Percentiles rank a stretch among this genome's conserved stretches.
Conservation (phyloP, 2,329 filamentous ascomycete species). For the Penicillium aurantiogriseum region DNA sequence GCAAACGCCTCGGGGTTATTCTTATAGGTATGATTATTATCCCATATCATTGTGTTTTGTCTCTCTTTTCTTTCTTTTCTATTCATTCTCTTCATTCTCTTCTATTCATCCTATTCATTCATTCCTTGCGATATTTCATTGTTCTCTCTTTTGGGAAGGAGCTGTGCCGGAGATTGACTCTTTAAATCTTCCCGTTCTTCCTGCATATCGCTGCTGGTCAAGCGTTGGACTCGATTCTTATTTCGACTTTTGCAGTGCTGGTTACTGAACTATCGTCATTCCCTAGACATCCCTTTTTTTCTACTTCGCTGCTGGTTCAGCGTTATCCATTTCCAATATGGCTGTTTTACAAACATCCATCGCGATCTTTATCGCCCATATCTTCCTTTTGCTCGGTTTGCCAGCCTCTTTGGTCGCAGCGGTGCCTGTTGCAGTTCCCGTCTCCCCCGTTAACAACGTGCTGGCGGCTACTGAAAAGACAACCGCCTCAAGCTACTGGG, state of each 20-base stretch:
- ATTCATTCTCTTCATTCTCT: not conserved
- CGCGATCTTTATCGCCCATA: constrained; percentile 31
- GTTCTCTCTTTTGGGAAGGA: constrained; percentile 12
- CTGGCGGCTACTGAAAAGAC: constrained; percentile 12
- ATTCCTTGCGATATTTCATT: not conserved
- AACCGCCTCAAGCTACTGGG: constrained; percentile 62
- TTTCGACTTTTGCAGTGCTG: constrained; percentile 22
- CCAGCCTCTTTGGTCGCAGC: constrained; percentile 32
- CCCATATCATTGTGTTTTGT: not conserved
- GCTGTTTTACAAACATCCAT: constrained; percentile 23
- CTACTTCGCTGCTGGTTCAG: constrained; percentile 33
- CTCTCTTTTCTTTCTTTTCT: not conserved
- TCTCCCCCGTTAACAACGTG: constrained; percentile 10
- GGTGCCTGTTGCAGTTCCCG: constrained; percentile 26
- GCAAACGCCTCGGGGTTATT: not conserved
- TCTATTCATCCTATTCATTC: constrained; percentile 1
- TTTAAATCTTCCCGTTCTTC: constrained; percentile 9
- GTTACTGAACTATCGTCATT: constrained; percentile 28
- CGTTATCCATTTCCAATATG: constrained; percentile 27
- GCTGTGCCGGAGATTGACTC: constrained; percentile 1
- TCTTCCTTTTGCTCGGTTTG: constrained; percentile 34
- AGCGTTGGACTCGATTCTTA: constrained; percentile 5
- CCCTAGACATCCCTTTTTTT: constrained; percentile 9
- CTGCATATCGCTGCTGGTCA: constrained; percentile 17
- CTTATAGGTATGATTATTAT: not conserved